Base-by-base conservation (phyloP, 164 flowering plant genomes). In the Echeveria elegans region DNA sequence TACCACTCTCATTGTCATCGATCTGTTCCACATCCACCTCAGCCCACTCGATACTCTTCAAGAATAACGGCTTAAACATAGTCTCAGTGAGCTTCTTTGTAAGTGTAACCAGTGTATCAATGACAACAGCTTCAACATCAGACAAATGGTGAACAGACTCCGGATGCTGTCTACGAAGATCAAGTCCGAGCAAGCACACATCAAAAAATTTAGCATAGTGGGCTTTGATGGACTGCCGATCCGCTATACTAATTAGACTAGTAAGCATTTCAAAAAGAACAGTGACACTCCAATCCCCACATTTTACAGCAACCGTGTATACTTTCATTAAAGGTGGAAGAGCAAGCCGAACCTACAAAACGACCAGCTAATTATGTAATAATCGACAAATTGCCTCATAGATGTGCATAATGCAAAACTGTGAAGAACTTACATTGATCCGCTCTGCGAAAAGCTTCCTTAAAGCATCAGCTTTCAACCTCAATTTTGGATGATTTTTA, bases 31-130 rank as follows among this genome's bases (percentile, higher is more conserved):
- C 63, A 41, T 80, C 78, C 65, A 88, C 77, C 52, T 87, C 92
- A 52, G 88, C 87, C 98, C 98, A 93, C 66, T 93, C 97, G 72
- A 93, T 80, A 78, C 85, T 76, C 72, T 76, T 80, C 29, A 86
- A 69, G 53, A 93, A 93, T 53, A 89, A 89, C 71, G 98, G 97
- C 77, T 76, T 85, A 78, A 93, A 93, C 90, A 88, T 84, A 38
- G 78, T 77, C 79, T 89, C 98, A 2, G 97, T 89, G 45, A 93
- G 88, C 70, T 88, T 93, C 88, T 84, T 82, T 19, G 96, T 85
- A 66, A 93, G 76, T 32, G 74, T 63, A 71, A 85, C 74, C 71
- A 86, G 71, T 31, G 96, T 81, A 77, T 74, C 72, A 52, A 86
- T 78, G 56, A 90, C 84, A 71, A 76, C 73, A 36, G 76, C 69